A percentile compares a stretch with the other conserved stretches of the same genome.
phyloP scores from a whole-genome alignment of 805 yeast species.

The Cyberlindnera galapagoensis region DNA sequence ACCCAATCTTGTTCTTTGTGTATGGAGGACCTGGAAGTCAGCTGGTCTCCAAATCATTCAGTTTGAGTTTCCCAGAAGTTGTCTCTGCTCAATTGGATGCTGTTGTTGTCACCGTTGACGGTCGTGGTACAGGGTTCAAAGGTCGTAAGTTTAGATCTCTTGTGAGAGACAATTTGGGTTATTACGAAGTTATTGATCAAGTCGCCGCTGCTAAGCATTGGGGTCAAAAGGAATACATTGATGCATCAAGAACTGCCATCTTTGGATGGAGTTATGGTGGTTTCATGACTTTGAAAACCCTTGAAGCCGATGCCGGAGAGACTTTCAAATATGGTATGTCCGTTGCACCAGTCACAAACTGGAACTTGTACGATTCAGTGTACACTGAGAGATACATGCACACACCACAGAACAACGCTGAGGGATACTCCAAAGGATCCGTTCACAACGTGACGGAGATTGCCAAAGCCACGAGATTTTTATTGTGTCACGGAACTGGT shows the following conservation, averaged over 20 bases:
- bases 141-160: constrained; percentile 71
- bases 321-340: constrained; percentile 86
- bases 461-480: constrained; percentile 54
- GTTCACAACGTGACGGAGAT: constrained; percentile 54
- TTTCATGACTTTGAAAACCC: constrained; percentile 79
- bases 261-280: constrained; percentile 99
- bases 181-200: constrained; percentile 81
- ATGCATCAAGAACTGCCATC: constrained; percentile 62
- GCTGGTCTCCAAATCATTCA: constrained; percentile 56
- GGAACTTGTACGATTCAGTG: constrained; percentile 86
- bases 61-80: constrained; percentile 63
- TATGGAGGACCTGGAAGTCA: constrained; percentile 98
- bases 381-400: constrained; percentile 96
- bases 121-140: constrained; percentile 92
- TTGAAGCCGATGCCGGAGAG: constrained; percentile 72
- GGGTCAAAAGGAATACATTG: constrained; percentile 57
- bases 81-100: constrained; percentile 74
- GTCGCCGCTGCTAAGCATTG: constrained; percentile 76
- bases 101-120: constrained; percentile 91
- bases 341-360: constrained; percentile 96
- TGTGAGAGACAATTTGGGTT: constrained; percentile 79
- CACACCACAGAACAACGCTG: constrained; percentile 59
- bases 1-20: constrained; percentile 84
- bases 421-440: constrained; percentile 54
- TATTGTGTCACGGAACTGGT: constrained; percentile 93